These are phyloP conservation scores for Entomortierella chlamydospora DNA, from an alignment of 192 early-diverging fungal species.

Conservation along the genomic window DNA sequence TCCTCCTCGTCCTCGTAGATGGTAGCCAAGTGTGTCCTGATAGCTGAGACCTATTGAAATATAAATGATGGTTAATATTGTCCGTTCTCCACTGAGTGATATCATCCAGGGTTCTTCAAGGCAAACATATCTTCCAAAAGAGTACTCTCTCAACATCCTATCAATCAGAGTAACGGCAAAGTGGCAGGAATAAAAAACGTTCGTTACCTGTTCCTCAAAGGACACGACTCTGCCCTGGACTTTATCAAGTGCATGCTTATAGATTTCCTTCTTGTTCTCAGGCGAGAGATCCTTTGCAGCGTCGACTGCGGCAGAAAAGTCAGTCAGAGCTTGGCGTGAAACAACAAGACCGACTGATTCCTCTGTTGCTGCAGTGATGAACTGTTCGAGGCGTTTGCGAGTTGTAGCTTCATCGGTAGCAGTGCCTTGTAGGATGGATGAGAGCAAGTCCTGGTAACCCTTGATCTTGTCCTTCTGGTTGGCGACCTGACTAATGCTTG, in stretches of 20 bases:
- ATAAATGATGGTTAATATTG: background rate
- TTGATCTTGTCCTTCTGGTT: conserved; percentile 57
- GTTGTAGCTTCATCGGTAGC: conserved; percentile 7
- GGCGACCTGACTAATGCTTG: conserved; percentile 29
- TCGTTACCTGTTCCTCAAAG: conserved; percentile 83
- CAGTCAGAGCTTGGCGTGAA: conserved; percentile 78
- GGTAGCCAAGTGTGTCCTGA: conserved; percentile 81
- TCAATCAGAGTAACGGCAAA: no score
- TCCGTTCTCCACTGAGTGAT: background rate
- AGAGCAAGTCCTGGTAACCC: conserved; percentile 50
- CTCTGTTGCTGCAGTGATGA: conserved; percentile 69
- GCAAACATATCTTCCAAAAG: no score
- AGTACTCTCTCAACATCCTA: no score
- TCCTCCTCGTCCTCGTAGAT: conserved; percentile 79
- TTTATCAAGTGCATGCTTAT: conserved; percentile 74
- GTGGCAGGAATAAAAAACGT: background rate
- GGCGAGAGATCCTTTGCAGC: conserved; percentile 51
- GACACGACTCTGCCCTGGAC: conserved; percentile 81
- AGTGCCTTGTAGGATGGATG: conserved; percentile 28
- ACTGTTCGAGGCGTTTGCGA: conserved; percentile 34
- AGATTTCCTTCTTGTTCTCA: conserved; percentile 65
- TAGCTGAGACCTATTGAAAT: conserved; percentile 67
- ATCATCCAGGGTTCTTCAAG: no score
- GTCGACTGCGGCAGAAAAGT: conserved; percentile 75
- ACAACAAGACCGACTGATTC: conserved; percentile 80